Base-by-base conservation (phyloP, 345 rosid genomes). In the Jatropha curcas region DNA sequence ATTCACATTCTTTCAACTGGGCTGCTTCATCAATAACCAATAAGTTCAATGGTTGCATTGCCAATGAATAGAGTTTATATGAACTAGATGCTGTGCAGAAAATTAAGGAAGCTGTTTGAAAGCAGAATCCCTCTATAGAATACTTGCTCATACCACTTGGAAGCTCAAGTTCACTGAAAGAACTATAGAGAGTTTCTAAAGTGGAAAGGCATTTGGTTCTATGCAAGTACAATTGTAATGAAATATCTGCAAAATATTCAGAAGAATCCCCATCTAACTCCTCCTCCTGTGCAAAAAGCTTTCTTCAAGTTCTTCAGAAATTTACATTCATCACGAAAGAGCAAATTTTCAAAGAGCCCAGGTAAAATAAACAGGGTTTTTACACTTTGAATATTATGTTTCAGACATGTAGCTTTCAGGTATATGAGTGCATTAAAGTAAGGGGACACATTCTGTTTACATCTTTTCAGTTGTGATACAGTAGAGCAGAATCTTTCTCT, bases 11-110 rank as follows among this genome's bases (percentile, higher is more conserved):
- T 68, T 78, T 88, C 30, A 88, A 67, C 65, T 88, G 92, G 9
- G 88, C 88, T 41, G 92, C 92, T 81, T 88, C 92, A 28, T 88
- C 92, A 5, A 88, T 85, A 0, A 88, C 84, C 72, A 88, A 70
- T 34, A 84, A 28, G 19, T 81, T 50, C 43, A 85, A 65, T 9
- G 87, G 85, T 53, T 73, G 33, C 71, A 79, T 68, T 5, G 20
- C 35, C 11, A 58, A 28, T 1, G 60, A 22, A 51, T 75, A 61
- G 67, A 88, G 79, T 59, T 82, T 82, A 51, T 25, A 63, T 14
- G 88, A 83, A 45, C 73, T 67, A 14, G 82, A 79, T 24, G 83
- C 81, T 9, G 90, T 88, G 73, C 84, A 86, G 13, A 86, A 82
- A 43, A 86, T 43, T 34, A 86, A 25, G 0, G 80, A 52, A 2